Base-by-base conservation (phyloP, 768 basidiomycete genomes). In the Russula olivacea region DNA sequence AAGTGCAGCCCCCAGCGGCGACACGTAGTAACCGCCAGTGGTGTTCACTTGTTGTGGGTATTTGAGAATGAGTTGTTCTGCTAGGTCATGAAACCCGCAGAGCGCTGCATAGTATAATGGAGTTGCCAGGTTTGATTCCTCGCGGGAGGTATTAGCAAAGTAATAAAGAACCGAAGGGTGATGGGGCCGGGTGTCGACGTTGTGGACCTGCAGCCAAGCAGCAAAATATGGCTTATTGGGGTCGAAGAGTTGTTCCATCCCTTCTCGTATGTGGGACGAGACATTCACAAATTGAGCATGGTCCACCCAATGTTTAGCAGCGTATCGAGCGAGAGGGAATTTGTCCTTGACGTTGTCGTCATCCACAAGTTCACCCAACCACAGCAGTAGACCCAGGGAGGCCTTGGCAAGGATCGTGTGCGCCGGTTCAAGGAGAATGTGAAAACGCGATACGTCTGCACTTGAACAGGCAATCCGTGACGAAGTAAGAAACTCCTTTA, bases 111-210 rank as follows among this genome's bases (percentile, higher is more conserved):
- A 48, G 47, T 48, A 48, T 14, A 48, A 25, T 0, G 47, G n/a
- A 5, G 21, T 23, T 47, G 21, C 10, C 47, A 9, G 5, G 11
- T n/a, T 10, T 7, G 2, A 3, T 3, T 1, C 5, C 15, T 51
- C 3, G n/a, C n/a, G n/a, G n/a, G n/a, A n/a, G n/a, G n/a, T n/a
- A 3, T 1, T 2, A 17, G 19, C 5, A 12, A 36, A 5, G 10
- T 2, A 4, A 14, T 1, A 6, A 32, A 53, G 19, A 8, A 7
- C 2, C 2, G 17, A n/a, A 8, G 0, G 1, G 9, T 0, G 0
- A 17, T 0, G 8, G 30, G 30, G 32, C 0, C 0, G 0, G 4
- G 4, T n/a, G 51, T 53, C 51, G n/a, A 53, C 14, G 32, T 53
- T 8, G 51, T 21, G 4, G 8, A 53, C 32, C 10, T 21, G 32